Base-by-base conservation (phyloP, 129 eudicot species). In the Gnaphalium uliginosum region DNA sequence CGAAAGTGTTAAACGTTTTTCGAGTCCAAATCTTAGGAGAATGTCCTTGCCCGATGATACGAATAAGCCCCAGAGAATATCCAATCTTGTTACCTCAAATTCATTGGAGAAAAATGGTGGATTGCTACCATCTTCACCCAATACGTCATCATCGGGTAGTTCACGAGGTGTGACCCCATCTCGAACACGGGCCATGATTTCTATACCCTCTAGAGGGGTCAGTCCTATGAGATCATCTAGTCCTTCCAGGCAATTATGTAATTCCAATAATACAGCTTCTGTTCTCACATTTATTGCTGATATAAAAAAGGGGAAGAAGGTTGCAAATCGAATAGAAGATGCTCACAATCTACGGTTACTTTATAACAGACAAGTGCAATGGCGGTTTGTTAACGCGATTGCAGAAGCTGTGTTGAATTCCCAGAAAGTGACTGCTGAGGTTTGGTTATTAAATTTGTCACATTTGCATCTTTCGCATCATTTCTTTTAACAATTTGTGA, bases 221-320 rank as follows among this genome's bases (percentile, higher is more conserved):
- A 91, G 94, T 84, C 97, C 97, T 43, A 82, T 84, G 72, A 81
- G 96, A 67, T 82, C 94, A 24, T 89, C 96, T 57, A 91, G 94
- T 66, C 97, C 99, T 29, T 80, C 90, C 53, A 85, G 90, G 80
- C 92, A 91, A 68, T 53, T 90, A 73, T 84, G 74, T 66, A 81
- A 72, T 79, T 54, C 95, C 33, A 84, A 62, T 81, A 84, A 64
- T 80, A 39, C 98, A 54, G 83, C 87, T 77, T 94, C 99, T 59
- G 97, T 95, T 57, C 97, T 95, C 53, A 85, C 96, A 65, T 95
- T 87, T 76, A 81, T 91, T 43, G 92, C 85, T 10, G 99, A 95
- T 76, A 81, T 95, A 39, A 91, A 81, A 69, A 94, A 84, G 83
- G 96, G 99, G 35, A 91, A 89, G 83, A 95, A 86, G 74, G 87